A percentile compares a stretch with the other conserved stretches of the same genome.
phyloP scores from a whole-genome alignment of 139 green algal genomes.

The Chlamydomonas sp. region DNA sequence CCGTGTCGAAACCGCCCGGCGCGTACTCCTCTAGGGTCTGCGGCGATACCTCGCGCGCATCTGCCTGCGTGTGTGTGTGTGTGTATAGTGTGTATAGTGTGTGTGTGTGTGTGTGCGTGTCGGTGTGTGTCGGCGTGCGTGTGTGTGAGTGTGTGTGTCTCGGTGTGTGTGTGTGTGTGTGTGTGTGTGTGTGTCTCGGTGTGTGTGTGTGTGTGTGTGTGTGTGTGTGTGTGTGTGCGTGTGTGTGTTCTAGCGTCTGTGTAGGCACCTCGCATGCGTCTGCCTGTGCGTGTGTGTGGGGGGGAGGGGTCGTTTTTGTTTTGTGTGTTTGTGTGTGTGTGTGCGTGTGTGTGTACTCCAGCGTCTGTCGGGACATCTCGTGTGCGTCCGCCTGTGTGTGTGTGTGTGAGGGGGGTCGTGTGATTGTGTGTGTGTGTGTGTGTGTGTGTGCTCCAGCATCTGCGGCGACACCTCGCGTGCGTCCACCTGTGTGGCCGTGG shows the following conservation, averaged over 20 bases:
- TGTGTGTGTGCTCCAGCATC: neutral
- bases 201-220: too few species aligned
- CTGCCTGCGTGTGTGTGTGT: too few species aligned
- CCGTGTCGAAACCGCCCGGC: slow-evolving; percentile 50
- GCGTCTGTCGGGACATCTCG: slow-evolving; percentile 55
- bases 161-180: too few species aligned
- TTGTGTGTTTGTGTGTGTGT: neutral
- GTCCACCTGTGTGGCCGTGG: neutral
- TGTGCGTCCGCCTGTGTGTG: slow-evolving; percentile 42
- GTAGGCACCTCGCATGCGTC: slow-evolving; percentile 61
- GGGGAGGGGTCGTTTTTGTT: neutral
- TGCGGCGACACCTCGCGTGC: neutral
- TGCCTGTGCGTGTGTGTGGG: slow-evolving; percentile 22
- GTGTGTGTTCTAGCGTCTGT: slow-evolving; percentile 45
- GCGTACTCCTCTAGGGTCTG: slow-evolving; percentile 40
- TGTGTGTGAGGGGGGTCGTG: neutral
- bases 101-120: too few species aligned
- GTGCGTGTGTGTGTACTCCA: slow-evolving; percentile 17
- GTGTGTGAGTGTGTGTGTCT: too few species aligned
- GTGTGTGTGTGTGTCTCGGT: too few species aligned
- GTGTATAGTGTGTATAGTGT: too few species aligned
- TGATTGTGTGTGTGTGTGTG: neutral
- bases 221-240: too few species aligned
- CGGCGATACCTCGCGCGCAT: slow-evolving; percentile 48
- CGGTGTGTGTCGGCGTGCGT: too few species aligned